Evolutionary conservation across 441 rosid species (phyloP), one percentile per base, ranked within the genome.

Genomic region (Gossypium aridum): DNA sequence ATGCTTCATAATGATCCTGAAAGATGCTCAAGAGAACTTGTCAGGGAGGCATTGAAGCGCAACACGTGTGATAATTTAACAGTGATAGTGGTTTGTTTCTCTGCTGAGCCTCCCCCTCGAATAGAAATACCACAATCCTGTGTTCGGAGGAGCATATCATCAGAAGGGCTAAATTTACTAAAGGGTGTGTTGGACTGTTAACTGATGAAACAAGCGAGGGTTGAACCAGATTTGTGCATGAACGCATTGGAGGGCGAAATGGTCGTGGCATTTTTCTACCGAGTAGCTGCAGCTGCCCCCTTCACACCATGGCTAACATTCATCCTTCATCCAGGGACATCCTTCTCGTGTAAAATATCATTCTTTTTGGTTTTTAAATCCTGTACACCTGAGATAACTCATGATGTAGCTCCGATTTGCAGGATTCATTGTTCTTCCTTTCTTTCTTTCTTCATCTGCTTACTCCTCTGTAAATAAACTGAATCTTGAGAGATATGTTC

Each of bases 1-100:
- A 90, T 90, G 95, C 82, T 87, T 53, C 98, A 93, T 76, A 93
- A 93, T 69, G 97, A 93, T 81, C 97, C 97, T 2, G 92, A 93
- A 85, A 91, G 93, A 82, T 93, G 98, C 80, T 91, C 97, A 1
- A 89, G 87, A 78, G 97, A 87, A 82, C 88, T 93, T 31, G 98
- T 93, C 20, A 84, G 91, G 8, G 98, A 93, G 78, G 98, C 98
- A 31, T 84, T 93, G 19, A 87, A 86, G 76, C 84, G 91, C 65
- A 90, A 86, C 54, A 84, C 97, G 0, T 93, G 97, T 31, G 98
- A 93, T 75, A 93, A 93, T 76, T 74, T 93, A 47, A 93, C 98
- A 0, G 98, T 91, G 55, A 82, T 93, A 3, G 90, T 89, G 4
- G 76, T 93, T 10, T 93, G 97, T 84, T 91, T 93, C 79, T 90